phyloP scores from a whole-genome alignment of 2,329 filamentous ascomycete genomes.

The Colletotrichum incanum region DNA sequence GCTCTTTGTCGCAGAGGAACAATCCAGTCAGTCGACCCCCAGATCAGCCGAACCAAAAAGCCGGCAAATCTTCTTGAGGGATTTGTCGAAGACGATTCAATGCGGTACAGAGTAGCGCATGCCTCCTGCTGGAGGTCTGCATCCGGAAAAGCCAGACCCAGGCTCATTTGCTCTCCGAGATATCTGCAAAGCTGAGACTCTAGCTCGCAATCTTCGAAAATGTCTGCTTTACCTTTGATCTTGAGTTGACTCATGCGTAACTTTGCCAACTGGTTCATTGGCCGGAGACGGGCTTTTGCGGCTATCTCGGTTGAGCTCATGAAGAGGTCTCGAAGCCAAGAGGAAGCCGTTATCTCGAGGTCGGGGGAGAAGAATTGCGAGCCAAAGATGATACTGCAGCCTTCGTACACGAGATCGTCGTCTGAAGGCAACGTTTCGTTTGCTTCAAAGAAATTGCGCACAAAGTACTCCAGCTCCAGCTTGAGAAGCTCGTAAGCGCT shows the following conservation, averaged over 20 bases:
- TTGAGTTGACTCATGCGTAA: constrained; percentile 44
- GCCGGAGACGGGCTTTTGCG: constrained; percentile 45
- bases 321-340: constrained; percentile 50
- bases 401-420: constrained; percentile 46
- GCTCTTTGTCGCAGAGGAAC: constrained; percentile 23
- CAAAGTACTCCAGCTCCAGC: constrained; percentile 51
- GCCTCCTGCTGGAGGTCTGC: constrained; percentile 45
- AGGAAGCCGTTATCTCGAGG: constrained; percentile 19
- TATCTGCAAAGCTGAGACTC: constrained; percentile 44
- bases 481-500: constrained; percentile 56
- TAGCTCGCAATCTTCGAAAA: constrained; percentile 50
- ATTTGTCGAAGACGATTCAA: constrained; percentile 36
- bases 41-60: constrained; percentile 28
- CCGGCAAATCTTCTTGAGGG: constrained; percentile 34
- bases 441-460: constrained; percentile 46
- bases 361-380: constrained; percentile 44
- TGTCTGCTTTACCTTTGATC: constrained; percentile 49
- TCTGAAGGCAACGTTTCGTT: constrained; percentile 44
- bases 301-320: constrained; percentile 39
- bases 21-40: constrained; percentile 32
- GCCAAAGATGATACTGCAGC: constrained; percentile 50
- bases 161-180: constrained; percentile 16
- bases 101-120: constrained; percentile 30
- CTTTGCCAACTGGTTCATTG: constrained; percentile 46
- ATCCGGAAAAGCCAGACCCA: constrained; percentile 35